Conservation (phyloP, 805 yeast genomes). For the Metschnikowia borealis region DNA sequence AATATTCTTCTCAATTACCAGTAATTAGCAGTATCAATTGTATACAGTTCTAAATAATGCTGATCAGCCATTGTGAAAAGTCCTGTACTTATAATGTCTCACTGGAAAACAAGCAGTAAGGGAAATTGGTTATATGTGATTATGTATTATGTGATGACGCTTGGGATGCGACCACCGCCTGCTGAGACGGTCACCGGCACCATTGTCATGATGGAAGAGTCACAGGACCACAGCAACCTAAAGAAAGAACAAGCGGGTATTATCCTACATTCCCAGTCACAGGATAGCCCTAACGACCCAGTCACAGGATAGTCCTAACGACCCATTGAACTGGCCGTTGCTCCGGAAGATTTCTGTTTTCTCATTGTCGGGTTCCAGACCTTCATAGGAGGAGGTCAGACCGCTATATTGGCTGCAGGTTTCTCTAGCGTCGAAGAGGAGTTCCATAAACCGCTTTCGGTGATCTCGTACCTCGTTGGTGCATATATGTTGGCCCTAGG, state of each 20-base stretch:
- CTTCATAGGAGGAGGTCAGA: conserved; percentile 59
- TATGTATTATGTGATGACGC: no score
- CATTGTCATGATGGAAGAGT: conserved; percentile 35
- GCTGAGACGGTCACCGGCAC: conserved; percentile 46
- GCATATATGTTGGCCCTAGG: conserved; percentile 57
- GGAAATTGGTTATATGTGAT: no score
- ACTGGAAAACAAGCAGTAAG: no score
- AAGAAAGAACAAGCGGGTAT: conserved; percentile 48
- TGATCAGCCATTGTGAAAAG: no score
- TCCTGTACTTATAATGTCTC: no score
- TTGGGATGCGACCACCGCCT: conserved; percentile 42
- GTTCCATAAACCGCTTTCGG: conserved; percentile 39
- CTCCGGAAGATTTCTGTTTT: conserved; percentile 55
- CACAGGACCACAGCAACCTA: conserved; percentile 18
- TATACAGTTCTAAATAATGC: no score
- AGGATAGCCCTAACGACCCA: conserved; percentile 53
- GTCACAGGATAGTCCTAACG: no score
- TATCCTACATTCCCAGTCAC: conserved; percentile 58
- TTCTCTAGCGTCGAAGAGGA: conserved; percentile 38
- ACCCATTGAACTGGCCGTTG: conserved; percentile 63
- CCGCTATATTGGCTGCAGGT: conserved; percentile 59
- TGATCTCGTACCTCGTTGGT: conserved; percentile 53
- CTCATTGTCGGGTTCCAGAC: conserved; percentile 53
- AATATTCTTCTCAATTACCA: no score
- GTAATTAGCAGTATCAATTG: no score